Base-by-base conservation (phyloP, 805 yeast species). In the Isabelozyma pseudorhagii region DNA sequence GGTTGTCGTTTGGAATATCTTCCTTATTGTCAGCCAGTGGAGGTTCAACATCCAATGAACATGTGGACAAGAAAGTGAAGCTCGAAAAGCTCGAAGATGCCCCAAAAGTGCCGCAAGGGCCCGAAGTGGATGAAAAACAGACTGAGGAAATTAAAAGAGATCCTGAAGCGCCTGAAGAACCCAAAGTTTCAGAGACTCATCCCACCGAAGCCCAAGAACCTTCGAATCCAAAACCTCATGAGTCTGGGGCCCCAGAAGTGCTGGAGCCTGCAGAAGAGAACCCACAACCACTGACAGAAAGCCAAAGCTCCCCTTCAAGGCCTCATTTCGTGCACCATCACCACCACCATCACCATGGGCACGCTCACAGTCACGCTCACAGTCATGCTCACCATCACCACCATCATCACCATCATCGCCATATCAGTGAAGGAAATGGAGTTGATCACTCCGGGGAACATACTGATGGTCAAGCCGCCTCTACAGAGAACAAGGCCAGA, bases 321-420 rank as follows among this genome's bases (percentile, higher is more conserved):
- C 48, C 47, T 42, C 40, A 50, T 44, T 38, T 13, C 36, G n/a
- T 31, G 5, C 52, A 45, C 41, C 54, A 49, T 15, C 54, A 45
- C 29, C 54, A 48, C 39, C 60, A 51, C 18, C 47, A 45, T 38
- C 57, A 52, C 14, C 51, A 45, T 38, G 51, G 46, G 28, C 56
- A 52, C 25, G 44, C 42, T 9, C 50, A 52, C 38, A 46, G 36
- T 13, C 51, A 40, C 15, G 21, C 42, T 9, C 50, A 52, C 38
- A 46, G 36, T n/a, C 51, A 40, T n/a, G 21, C 38, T 14, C 45
- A 48, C 8, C 53, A 47, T 4, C 53, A 50, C 40, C 58, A 53
- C 40, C 57, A 55, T 13, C 60, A 54, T 34, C 58, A 53, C 40
- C 56, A 57, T 38, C 58, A 51, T 36, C 60, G 58, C 11, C 60